phyloP scores from a whole-genome alignment of 2,329 filamentous ascomycete species.

The Colletotrichum sp. region DNA sequence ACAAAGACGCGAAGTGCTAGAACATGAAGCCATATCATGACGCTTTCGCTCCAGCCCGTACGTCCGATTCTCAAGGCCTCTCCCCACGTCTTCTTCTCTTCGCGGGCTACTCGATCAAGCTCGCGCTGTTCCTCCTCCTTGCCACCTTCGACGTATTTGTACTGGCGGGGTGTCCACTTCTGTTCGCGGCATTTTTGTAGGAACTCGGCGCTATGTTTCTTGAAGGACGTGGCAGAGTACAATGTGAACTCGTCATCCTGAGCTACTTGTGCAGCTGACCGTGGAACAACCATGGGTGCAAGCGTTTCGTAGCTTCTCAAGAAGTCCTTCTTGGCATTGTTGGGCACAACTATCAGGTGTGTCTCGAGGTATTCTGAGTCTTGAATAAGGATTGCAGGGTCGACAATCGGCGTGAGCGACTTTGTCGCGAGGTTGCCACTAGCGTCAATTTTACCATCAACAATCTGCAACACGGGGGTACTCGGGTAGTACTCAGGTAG shows the following conservation, averaged over 20 bases:
- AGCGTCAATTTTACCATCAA: conserved; percentile 14
- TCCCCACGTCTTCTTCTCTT: conserved; percentile 91
- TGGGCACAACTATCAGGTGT: conserved; percentile 88
- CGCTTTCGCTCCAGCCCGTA: conserved; percentile 94
- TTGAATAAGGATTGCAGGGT: conserved; percentile 79
- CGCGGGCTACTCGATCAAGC: conserved; percentile 78
- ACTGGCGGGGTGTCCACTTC: conserved; percentile 94
- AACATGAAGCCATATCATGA: conserved; percentile 96
- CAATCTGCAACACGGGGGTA: background rate
- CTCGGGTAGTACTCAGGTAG: background rate
- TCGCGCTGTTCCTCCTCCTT: conserved; percentile 89
- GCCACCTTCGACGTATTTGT: conserved; percentile 89
- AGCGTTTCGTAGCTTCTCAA: conserved; percentile 88
- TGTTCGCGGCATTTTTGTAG: conserved; percentile 90
- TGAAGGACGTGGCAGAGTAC: conserved; percentile 90
- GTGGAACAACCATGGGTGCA: conserved; percentile 89
- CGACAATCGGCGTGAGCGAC: conserved; percentile 87
- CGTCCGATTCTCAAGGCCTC: conserved; percentile 86
- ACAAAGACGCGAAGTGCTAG: conserved; percentile 93
- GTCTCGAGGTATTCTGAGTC: conserved; percentile 98
- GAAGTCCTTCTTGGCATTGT: conserved; percentile 83
- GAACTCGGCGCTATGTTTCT: conserved; percentile 88
- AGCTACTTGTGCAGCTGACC: conserved; percentile 80
- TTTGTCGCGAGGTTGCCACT: conserved; percentile 94
- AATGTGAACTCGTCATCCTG: conserved; percentile 90